phyloP scores from a whole-genome alignment of 1,284 basidiomycete species.

The Malassezia slooffiae region DNA sequence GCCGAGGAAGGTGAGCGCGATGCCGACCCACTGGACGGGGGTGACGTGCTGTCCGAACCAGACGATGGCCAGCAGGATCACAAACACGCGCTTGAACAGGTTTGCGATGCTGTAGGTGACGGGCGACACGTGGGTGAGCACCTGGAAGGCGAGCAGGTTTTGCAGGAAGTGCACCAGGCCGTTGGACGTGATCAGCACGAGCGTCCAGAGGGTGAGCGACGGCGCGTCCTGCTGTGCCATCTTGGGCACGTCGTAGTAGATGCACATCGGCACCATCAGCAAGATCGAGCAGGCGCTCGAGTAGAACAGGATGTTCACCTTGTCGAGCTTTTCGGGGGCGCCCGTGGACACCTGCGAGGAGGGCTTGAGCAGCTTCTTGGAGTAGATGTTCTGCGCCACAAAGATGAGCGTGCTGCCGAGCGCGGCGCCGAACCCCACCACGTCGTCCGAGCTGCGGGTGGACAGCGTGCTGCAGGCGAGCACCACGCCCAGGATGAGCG shows the following conservation, averaged over 20 bases:
- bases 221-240: slow-evolving; percentile 10
- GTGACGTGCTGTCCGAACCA: slow-evolving; percentile 90
- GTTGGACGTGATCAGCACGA: slow-evolving; percentile 62
- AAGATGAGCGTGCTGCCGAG: slow-evolving; percentile 55
- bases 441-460: slow-evolving; percentile 55
- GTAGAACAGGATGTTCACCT: slow-evolving; percentile 89
- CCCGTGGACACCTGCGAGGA: slow-evolving; percentile 50
- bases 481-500: slow-evolving; percentile 91
- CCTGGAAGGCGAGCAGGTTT: slow-evolving; percentile 92
- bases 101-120: slow-evolving; percentile 98
- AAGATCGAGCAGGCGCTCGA: slow-evolving; percentile 87
- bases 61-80: slow-evolving; percentile 91
- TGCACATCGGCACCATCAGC: slow-evolving; percentile 37
- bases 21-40: slow-evolving; percentile 68
- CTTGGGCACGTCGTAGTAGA: slow-evolving; percentile 30
- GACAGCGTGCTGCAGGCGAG: slow-evolving; percentile 88
- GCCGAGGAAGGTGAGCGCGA: slow-evolving; percentile 75
- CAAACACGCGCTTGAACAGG: slow-evolving; percentile 91
- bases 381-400: slow-evolving; percentile 96
- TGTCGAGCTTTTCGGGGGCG: slow-evolving; percentile 63
- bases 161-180: slow-evolving; percentile 93
- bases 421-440: slow-evolving; percentile 23
- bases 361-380: slow-evolving; percentile 78
- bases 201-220: slow-evolving; percentile 51
- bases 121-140: slow-evolving; percentile 86